Base-by-base conservation (phyloP, 2,329 filamentous ascomycete genomes). In the Pyricularia sp. region DNA sequence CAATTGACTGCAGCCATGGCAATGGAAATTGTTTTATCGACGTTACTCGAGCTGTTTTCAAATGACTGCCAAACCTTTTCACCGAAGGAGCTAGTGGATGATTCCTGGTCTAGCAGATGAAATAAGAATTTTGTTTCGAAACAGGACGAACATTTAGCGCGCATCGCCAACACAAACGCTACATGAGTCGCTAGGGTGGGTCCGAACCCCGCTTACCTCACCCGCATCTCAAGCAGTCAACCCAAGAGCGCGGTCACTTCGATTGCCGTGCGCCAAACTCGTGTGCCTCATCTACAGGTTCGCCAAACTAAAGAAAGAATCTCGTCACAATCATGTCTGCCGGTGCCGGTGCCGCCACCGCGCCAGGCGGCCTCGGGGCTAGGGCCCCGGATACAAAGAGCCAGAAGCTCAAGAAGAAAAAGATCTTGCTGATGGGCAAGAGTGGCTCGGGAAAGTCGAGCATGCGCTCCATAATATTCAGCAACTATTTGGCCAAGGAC, bases 381-480 rank as follows among this genome's bases (percentile, higher is more conserved):
- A 30, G 63, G 19, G 57, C 55, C 65, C 44, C 65, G 13, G 65
- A 66, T 28, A 9, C 55, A 13, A 66, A 66, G 60, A 62, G 65
- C 69, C 82, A 84, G 77, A 88, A 88, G 70, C 84, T 84, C 71
- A 90, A 91, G 81, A 93, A 93, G 82, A 91, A 90, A 79, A 93
- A 93, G 82, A 89, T 93, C 63, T 81, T 93, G 62, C 80, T 93
- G 67, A 93, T 93, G 94, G 94, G 94, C 70, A 97, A 97, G 80
- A 96, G 91, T 68, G 94, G 94, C 65, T 96, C 93, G 0, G 94
- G 94, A 65, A 99, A 99, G 78, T 97, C 93, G 57, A 97, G 92
- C 65, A 99, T 99, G 94, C 86, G 94, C 68, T 94, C 90, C 73
- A 97, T 99, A 73, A 97, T 99, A 75, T 99, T 99, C 78, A 96